phyloP scores from a whole-genome alignment of 768 basidiomycete species.

The Austroboletus eburneus region DNA sequence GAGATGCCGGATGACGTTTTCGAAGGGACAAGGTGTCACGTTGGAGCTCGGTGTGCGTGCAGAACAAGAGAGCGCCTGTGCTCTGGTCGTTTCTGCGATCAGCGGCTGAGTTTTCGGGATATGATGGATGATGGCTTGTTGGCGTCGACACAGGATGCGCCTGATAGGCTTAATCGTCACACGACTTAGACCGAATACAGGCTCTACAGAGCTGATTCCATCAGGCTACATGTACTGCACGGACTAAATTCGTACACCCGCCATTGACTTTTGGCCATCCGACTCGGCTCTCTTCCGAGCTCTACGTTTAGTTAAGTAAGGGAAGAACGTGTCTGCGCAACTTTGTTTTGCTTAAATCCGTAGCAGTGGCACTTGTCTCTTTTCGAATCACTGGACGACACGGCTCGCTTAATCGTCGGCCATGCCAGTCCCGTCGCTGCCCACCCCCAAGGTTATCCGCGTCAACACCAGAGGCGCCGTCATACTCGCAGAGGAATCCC shows the following conservation, averaged over 20 bases:
- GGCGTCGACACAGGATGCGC: too few relatives aligned
- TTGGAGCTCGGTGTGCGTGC: slow-evolving; percentile 89
- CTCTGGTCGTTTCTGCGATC: slow-evolving; percentile 88
- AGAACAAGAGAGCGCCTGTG: slow-evolving; percentile 82
- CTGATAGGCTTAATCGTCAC: neutral
- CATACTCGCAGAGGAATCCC: slow-evolving; percentile 91
- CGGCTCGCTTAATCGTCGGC: slow-evolving; percentile 11
- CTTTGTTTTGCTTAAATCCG: neutral
- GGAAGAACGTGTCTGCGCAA: slow-evolving; percentile 9
- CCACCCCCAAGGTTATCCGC: slow-evolving; percentile 82
- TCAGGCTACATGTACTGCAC: too few relatives aligned
- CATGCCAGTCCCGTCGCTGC: slow-evolving; percentile 61
- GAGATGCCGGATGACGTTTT: slow-evolving; percentile 93
- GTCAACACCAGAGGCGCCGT: slow-evolving; percentile 94
- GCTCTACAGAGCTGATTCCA: too few relatives aligned
- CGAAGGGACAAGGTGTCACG: slow-evolving; percentile 85
- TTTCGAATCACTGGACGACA: slow-evolving; percentile 13
- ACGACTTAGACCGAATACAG: neutral
- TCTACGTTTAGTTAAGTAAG: too few relatives aligned
- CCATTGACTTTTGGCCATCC: slow-evolving; percentile 4
- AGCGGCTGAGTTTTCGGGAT: slow-evolving; percentile 44
- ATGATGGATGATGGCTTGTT: too few relatives aligned
- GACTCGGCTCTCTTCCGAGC: neutral
- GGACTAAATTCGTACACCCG: slow-evolving; percentile 5
- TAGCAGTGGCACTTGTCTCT: slow-evolving; percentile 14